Base-by-base conservation (phyloP, 257 asterid species). In the Nicotiana paniculata region DNA sequence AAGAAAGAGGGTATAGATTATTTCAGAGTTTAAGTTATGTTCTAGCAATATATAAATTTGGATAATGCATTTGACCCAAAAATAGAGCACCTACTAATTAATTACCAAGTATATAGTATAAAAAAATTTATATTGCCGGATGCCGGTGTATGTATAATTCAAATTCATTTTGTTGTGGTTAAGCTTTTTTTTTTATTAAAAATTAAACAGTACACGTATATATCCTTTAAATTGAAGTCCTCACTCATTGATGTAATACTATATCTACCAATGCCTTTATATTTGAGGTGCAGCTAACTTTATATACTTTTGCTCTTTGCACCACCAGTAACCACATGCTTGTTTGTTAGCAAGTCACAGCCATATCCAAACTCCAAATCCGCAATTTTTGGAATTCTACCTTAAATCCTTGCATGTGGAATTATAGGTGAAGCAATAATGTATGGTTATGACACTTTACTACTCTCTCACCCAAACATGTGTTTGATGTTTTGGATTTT, bases 321-420 rank as follows among this genome's bases (percentile, higher is more conserved):
- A 72, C 77, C 9, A 69, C 61, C 79, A 24, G 61, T 46, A 72
- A 72, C 59, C 79, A 72, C 79, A 72, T 72, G 79, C 61, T 72
- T 13, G 35, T 72, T 72, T 24, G 79, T 72, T 72, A 72, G 0
- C 79, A 72, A 24, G 79, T 72, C 79, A 46, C 79, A 13, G 61
- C 39, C 79, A 46, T 72, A 72, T 72, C 58, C 61, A 46, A 72
- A 72, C 61, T 12, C 24, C 39, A 46, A 46, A 21, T 46, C 61
- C 61, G 5, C 37, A 72, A 72, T 72, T 39, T 70, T 35, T 48
- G 51, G 10, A 69, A 39, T n/a, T 69, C 15, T 39, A 69, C 54
- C 57, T 4, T n/a, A 18, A n/a, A 69, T 9, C 11, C 48, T 53
- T 53, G 18, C 77, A 39, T 17, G 59, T 39, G 78, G 59, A 43